Evolutionary conservation across 2,329 filamentous ascomycete species (phyloP), one percentile per base, ranked within the genome.

Genomic region (Aspergillus eucalypticola): DNA sequence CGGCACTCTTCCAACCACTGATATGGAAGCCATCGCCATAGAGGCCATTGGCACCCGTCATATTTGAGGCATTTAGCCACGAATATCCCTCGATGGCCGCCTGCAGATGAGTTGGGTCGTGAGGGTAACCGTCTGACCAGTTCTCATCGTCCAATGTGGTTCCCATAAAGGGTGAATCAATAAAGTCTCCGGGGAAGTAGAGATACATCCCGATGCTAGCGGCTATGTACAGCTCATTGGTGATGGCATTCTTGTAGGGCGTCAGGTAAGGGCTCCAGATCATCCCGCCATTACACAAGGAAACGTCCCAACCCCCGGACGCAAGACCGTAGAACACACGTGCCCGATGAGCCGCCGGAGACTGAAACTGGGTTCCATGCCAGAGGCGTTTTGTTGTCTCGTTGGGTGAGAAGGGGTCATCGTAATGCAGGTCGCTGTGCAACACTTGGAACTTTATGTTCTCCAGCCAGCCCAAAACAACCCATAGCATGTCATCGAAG

Each of bases 191-290:
- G 0, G 93, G 91, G 66, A 93, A 96, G 71, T 94, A 85, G 5
- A 95, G 83, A 72, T 96, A 97, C 94, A 98, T 97, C 56, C 84
- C 86, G 38, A 94, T 85, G 21, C 90, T 95, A 0, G 91, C 92
- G 0, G 93, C 84, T 61, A 97, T 91, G 77, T 86, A 97, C 1
- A 97, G 84, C 73, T 97, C 87, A 71, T 97, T 97, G 29, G 94
- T 98, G 68, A 98, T 96, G 64, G 94, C 92, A 70, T 98, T 98
- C 73, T 97, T 98, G 80, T 97, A 98, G 0, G 92, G 92, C 41
- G 83, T 76, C 27, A 94, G 78, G 38, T 86, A 85, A 2, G 91
- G 91, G 66, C 90, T 96, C 94, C 94, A 98, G 13, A 87, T 84
- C 90, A 98, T 96, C 48, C 94, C 94, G 21, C 94, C 94, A 4